Percentiles rank a stretch among this genome's conserved stretches.
phyloP scores from a whole-genome alignment of 805 yeast genomes.

The Zygosaccharomyces lentus region DNA sequence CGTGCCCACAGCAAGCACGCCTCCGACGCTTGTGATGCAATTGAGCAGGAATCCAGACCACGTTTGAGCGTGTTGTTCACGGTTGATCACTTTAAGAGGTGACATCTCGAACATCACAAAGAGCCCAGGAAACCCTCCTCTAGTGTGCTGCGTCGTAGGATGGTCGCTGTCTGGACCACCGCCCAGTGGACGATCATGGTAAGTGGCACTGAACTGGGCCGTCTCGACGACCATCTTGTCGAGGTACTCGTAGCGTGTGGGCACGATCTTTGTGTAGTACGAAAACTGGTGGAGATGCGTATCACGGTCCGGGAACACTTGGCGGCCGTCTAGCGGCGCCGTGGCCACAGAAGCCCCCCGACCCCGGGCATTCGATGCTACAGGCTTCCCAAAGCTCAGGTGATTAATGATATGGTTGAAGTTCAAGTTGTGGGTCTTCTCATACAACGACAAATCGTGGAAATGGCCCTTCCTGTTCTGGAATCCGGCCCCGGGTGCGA shows the following conservation, averaged over 20 bases:
- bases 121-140: constrained; percentile 90
- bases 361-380: constrained; percentile 26
- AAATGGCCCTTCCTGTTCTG: constrained; percentile 57
- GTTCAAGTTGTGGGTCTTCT: constrained; percentile 54
- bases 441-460: constrained; percentile 79
- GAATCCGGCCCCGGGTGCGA: constrained; percentile 88
- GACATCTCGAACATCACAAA: constrained; percentile 87
- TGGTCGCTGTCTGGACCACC: constrained; percentile 94
- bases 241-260: constrained; percentile 76
- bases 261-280: constrained; percentile 84
- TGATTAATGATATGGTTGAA: constrained; percentile 77
- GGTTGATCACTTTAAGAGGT: constrained; percentile 85
- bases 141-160: constrained; percentile 72
- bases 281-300: constrained; percentile 61
- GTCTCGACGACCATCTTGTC: constrained; percentile 54
- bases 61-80: constrained; percentile 60
- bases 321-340: constrained; percentile 63
- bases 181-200: constrained; percentile 74
- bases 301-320: constrained; percentile 33
- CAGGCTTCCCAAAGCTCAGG: constrained; percentile 65
- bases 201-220: constrained; percentile 84
- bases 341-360: constrained; percentile 43
- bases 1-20: constrained; percentile 89
- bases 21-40: constrained; percentile 85
- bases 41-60: constrained; percentile 82